Percentiles rank a stretch among this genome's conserved stretches.
phyloP scores from a whole-genome alignment of 1,139 yeast genomes.

The Magnusiomyces sp. region DNA sequence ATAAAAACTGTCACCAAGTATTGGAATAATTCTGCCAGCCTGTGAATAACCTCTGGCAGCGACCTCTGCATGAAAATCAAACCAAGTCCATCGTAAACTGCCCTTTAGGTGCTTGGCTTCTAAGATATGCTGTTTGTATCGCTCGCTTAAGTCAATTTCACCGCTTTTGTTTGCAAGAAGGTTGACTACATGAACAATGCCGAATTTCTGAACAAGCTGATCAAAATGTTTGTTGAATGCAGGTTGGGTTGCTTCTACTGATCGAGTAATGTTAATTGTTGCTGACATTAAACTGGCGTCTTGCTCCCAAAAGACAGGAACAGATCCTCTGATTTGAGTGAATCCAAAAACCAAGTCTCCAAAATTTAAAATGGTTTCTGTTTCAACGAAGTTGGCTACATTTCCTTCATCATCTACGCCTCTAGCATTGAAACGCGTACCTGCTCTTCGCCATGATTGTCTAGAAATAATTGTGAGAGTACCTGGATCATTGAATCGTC shows the following conservation, averaged over 20 bases:
- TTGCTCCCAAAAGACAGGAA: conserved; percentile 97
- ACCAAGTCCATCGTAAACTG: conserved; percentile 50
- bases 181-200: conserved; percentile 79
- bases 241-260: conserved; percentile 87
- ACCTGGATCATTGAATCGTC: conserved; percentile 39
- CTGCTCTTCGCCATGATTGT: conserved; percentile 94
- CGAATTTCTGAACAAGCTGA: conserved; percentile 61
- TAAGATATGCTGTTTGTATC: conserved; percentile 52
- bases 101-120: conserved; percentile 39
- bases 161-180: conserved; percentile 70
- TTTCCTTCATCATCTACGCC: conserved; percentile 94
- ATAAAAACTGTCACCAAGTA: conserved; percentile 54
- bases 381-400: conserved; percentile 89
- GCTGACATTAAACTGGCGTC: conserved; percentile 71
- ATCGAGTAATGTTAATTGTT: conserved; percentile 79
- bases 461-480: conserved; percentile 74
- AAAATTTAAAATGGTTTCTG: conserved; percentile 66
- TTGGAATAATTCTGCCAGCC: conserved; percentile 62
- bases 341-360: conserved; percentile 59
- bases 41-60: conserved; percentile 81
- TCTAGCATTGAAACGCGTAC: conserved; percentile 86
- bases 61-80: conserved; percentile 92
- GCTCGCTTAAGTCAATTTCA: conserved; percentile 62
- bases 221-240: conserved; percentile 77
- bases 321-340: conserved; percentile 86